A percentile compares a stretch with the other conserved stretches of the same genome.
Evolutionary conservation across 2,329 filamentous ascomycete genomes (phyloP).

Genomic region (Neoarthrinium moseri): DNA sequence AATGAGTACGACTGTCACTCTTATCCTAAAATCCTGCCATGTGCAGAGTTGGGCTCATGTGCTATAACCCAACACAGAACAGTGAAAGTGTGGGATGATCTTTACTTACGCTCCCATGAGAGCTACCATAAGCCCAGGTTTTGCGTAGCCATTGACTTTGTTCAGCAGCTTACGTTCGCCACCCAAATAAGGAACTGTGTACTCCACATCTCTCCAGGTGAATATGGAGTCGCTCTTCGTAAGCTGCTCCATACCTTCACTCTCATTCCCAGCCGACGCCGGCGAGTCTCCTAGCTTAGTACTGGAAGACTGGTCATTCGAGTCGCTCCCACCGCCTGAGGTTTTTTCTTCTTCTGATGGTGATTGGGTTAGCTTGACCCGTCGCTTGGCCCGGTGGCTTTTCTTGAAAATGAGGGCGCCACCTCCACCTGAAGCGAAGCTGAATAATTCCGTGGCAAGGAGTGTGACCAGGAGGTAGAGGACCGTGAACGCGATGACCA

Average conservation of each 20-base stretch:
- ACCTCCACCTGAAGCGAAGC: slow-evolving; percentile 60
- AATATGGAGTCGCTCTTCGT: slow-evolving; percentile 63
- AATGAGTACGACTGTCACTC: slow-evolving; percentile 61
- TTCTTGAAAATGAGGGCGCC: slow-evolving; percentile 72
- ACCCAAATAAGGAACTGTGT: slow-evolving; percentile 68
- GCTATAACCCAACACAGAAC: too few relatives aligned
- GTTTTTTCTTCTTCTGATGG: slow-evolving; percentile 59
- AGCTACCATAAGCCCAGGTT: slow-evolving; percentile 77
- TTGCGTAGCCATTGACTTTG: slow-evolving; percentile 72
- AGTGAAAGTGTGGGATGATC: too few relatives aligned
- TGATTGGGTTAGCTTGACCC: slow-evolving; percentile 39
- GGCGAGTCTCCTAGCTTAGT: slow-evolving; percentile 13
- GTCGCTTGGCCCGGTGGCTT: slow-evolving; percentile 58
- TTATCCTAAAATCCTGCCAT: slow-evolving; percentile 44
- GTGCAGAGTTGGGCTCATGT: too few relatives aligned
- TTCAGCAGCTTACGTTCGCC: slow-evolving; percentile 63
- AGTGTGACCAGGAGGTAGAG: slow-evolving; percentile 74
- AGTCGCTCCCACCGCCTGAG: slow-evolving; percentile 24
- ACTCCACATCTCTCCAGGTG: slow-evolving; percentile 70
- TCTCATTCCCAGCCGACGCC: slow-evolving; percentile 18
- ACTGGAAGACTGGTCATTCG: slow-evolving; percentile 22
- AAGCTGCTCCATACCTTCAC: slow-evolving; percentile 36
- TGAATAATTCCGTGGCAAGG: slow-evolving; percentile 66
- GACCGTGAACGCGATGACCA: slow-evolving; percentile 72
- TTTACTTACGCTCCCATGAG: slow-evolving; percentile 81